Percentiles rank a stretch among this genome's conserved stretches.
Evolutionary conservation across 306 rosid genomes (phyloP).

Genomic region (Alnus rubra): DNA sequence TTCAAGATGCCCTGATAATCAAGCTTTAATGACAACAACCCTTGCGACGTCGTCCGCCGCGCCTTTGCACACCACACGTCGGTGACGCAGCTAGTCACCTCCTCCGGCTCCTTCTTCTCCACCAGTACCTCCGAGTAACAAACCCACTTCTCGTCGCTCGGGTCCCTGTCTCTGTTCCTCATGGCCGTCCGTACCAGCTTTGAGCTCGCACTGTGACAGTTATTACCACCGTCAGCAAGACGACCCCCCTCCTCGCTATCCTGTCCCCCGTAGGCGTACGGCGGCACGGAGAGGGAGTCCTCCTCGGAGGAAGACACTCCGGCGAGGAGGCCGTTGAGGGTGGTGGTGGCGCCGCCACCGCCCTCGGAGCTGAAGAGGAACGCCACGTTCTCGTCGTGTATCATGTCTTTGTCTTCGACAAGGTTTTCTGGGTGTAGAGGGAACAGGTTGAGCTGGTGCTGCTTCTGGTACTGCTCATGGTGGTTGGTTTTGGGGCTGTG

Average conservation of each 20-base stretch:
- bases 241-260: not conserved
- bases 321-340: constrained; percentile 50
- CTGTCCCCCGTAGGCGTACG: constrained; percentile 12
- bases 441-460: constrained; percentile 48
- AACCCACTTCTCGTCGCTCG: constrained; percentile 78
- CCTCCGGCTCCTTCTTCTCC: constrained; percentile 50
- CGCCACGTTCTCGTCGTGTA: constrained; percentile 67
- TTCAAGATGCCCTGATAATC: constrained; percentile 77
- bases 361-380: constrained; percentile 53
- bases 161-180: constrained; percentile 53
- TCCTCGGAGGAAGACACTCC: constrained; percentile 30
- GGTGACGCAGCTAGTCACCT: constrained; percentile 42
- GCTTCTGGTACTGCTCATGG: not conserved
- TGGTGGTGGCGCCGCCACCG: constrained; percentile 39
- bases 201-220: constrained; percentile 14
- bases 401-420: constrained; percentile 33
- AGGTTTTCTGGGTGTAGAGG: constrained; percentile 59
- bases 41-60: constrained; percentile 29
- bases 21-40: constrained; percentile 68
- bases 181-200: constrained; percentile 73
- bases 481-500: not conserved
- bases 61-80: not conserved
- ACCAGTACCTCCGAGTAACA: constrained; percentile 83
- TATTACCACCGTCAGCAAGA: not conserved
- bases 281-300: constrained; percentile 36